Conservation (phyloP, 1,284 basidiomycete genomes). For the Sporisorium graminicola region DNA sequence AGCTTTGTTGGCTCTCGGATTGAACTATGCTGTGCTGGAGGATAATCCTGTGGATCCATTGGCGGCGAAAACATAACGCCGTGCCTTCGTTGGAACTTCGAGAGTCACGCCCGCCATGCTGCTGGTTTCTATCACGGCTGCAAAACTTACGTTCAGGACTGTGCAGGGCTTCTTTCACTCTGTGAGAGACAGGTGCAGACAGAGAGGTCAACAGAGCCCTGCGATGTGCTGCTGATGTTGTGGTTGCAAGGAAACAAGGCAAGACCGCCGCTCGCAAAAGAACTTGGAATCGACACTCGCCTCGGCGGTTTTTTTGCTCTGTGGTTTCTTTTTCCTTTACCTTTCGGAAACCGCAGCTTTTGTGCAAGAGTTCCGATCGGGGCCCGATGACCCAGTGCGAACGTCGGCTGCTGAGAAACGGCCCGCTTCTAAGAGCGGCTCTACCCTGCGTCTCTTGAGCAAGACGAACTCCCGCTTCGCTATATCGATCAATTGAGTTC, state of each 20-base stretch:
- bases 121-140: not conserved
- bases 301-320: no score
- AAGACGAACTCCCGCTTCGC: no score
- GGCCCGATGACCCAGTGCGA: not conserved
- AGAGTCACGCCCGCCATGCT: not conserved
- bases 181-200: not conserved
- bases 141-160: not conserved
- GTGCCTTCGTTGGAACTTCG: not conserved
- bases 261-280: not conserved
- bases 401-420: no score
- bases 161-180: not conserved
- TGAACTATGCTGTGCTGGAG: constrained; percentile 61
- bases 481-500: no score
- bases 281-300: not conserved
- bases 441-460: no score
- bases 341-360: not conserved
- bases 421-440: no score
- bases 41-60: constrained; percentile 58
- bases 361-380: not conserved
- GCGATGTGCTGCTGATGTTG: not conserved
- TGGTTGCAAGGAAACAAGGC: not conserved
- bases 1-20: constrained; percentile 52
- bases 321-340: not conserved
- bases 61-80: not conserved
- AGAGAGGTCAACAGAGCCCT: not conserved